phyloP scores from a whole-genome alignment of 2,329 filamentous ascomycete species.

The Fusarium pilosicola region DNA sequence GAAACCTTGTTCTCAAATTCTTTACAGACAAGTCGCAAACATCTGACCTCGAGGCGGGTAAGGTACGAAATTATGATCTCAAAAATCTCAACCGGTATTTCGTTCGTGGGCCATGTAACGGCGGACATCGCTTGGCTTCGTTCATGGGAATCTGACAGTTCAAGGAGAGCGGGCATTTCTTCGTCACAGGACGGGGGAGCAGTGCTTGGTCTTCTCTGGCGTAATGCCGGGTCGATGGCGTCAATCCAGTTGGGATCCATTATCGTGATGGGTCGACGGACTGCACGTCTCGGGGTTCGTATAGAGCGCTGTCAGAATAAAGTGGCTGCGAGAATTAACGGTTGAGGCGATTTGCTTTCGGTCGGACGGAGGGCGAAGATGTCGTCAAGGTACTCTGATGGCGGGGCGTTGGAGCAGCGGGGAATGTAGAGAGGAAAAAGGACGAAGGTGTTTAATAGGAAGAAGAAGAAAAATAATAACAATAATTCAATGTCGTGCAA shows the following conservation, averaged over 20 bases:
- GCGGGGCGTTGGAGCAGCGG: conserved; percentile 21
- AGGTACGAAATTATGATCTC: conserved; percentile 65
- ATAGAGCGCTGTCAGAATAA: background rate
- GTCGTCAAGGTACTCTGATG: conserved; percentile 16
- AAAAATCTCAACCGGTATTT: conserved; percentile 71
- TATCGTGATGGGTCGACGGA: background rate
- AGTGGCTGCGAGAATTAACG: background rate
- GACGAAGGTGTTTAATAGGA: background rate
- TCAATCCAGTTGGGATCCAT: background rate
- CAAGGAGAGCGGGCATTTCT: conserved; percentile 4
- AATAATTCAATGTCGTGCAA: background rate
- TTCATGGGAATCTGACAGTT: conserved; percentile 8
- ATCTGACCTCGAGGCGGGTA: conserved; percentile 66
- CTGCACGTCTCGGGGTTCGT: background rate
- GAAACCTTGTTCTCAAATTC: conserved; percentile 68
- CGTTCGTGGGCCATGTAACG: conserved; percentile 46
- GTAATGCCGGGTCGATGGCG: background rate
- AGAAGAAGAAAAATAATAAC: background rate
- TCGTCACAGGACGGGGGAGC: conserved; percentile 35
- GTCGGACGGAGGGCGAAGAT: conserved; percentile 25
- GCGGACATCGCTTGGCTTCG: background rate
- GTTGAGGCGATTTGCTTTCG: conserved; percentile 16
- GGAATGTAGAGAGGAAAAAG: background rate
- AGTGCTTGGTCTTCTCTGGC: conserved; percentile 24
- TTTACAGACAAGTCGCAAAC: conserved; percentile 68